Evolutionary conservation across 164 flowering plant species (phyloP).

Genomic region (Vitis rupestris): DNA sequence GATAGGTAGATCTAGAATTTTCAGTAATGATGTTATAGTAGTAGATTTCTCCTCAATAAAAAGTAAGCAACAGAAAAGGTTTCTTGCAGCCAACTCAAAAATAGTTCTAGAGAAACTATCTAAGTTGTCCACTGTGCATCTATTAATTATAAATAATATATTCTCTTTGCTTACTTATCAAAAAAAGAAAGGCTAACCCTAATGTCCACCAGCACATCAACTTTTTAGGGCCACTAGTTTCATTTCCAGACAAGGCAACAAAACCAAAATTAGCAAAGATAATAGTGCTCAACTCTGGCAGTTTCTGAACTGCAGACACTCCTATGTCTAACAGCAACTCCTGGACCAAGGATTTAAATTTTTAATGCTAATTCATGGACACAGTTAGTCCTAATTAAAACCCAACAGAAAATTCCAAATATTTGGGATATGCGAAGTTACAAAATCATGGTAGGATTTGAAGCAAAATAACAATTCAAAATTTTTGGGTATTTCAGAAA

Average conservation of each 20-base stretch:
- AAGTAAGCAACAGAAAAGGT: too few species aligned
- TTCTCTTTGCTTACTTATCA: neutral
- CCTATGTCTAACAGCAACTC: neutral
- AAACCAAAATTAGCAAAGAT: neutral
- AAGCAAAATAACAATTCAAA: neutral
- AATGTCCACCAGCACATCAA: neutral
- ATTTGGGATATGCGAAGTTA: neutral
- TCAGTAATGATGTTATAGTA: too few species aligned
- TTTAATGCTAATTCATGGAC: neutral
- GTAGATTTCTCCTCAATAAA: too few species aligned
- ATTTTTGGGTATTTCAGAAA: neutral
- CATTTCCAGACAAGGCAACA: neutral
- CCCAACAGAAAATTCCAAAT: neutral
- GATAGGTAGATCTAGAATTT: too few species aligned
- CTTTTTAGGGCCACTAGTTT: neutral
- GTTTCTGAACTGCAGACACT: neutral
- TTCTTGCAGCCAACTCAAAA: too few species aligned
- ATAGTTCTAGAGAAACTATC: too few species aligned
- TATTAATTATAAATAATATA: too few species aligned
- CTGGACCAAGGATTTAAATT: neutral
- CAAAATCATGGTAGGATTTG: neutral
- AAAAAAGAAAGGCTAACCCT: neutral
- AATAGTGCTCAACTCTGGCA: neutral
- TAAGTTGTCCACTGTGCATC: too few species aligned
- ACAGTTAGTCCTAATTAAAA: neutral